Evolutionary conservation across 352 stramenopile species (phyloP), one percentile per base, ranked within the genome.

Genomic region (Pythium biforme): DNA sequence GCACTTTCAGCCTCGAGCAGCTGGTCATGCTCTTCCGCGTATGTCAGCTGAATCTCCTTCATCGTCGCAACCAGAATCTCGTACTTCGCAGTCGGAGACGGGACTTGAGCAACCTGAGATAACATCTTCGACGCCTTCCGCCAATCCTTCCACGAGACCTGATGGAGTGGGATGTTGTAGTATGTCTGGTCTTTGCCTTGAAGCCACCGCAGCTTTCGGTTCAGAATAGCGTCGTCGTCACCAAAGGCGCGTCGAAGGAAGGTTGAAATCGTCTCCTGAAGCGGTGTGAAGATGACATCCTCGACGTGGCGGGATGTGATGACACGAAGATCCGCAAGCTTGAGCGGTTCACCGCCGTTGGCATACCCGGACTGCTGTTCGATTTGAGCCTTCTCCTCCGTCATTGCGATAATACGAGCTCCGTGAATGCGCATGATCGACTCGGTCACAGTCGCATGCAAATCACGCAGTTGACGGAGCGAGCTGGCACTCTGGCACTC

Each of bases 181-280:
- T 94, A 94, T 56, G 83, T 89, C 34, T 96, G 87, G 58, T 96
- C 86, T 73, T 96, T 96, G n/a, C 87, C 86, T 68, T 94, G 87
- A 11, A 96, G 70, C 85, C 86, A 96, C n/a, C 84, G 74, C 10
- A 96, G 73, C 55, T 94, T 94, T 11, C 85, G 82, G 63, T 92
- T 94, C 53, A 96, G 79, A 8, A 75, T 74, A 0, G 83, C 70
- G 27, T 96, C 87, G 51, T 94, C 87, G 51, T 92, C 85, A 10
- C 87, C 75, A 59, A 88, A 89, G 4, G 74, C 62, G 8, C 81
- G 82, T 14, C 79, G 83, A 34, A 96, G 39, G 9, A 83, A 78
- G 0, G 51, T 54, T 25, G 81, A 75, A 23, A 96, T 80, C 9
- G 75, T 76, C 9, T 88, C 72, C 63, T 93, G 75, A 8, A 94